Evolutionary conservation across 805 yeast species (phyloP).

Genomic region (Yamadazyma akitaensis): DNA sequence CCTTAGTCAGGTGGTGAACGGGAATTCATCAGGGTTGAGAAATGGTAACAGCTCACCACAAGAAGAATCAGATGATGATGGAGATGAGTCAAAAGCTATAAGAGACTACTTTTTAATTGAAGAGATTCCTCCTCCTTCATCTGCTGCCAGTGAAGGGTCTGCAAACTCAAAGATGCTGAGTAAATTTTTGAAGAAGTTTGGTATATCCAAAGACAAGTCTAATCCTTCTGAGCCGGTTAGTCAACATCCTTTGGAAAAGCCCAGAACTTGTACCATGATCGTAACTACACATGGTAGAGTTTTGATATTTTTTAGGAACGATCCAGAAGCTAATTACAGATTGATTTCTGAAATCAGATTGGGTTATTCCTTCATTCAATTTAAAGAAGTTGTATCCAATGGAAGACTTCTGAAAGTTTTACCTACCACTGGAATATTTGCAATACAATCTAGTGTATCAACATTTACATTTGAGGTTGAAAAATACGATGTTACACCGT

Average conservation of each 20-base stretch:
- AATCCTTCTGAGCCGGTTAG: slow-evolving; percentile 8
- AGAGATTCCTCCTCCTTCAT: slow-evolving; percentile 14
- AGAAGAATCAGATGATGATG: slow-evolving; percentile 17
- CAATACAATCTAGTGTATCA: slow-evolving; percentile 51
- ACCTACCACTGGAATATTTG: slow-evolving; percentile 48
- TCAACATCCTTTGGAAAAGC: slow-evolving; percentile 32
- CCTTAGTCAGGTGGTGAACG: slow-evolving; percentile 39
- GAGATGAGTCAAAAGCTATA: slow-evolving; percentile 62
- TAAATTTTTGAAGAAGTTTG: slow-evolving; percentile 17
- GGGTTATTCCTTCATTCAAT: slow-evolving; percentile 47
- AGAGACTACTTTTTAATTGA: slow-evolving; percentile 45
- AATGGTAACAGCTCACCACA: not conserved
- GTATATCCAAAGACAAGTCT: slow-evolving; percentile 13
- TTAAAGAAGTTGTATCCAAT: slow-evolving; percentile 52
- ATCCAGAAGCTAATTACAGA: slow-evolving; percentile 40
- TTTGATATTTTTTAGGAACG: slow-evolving; percentile 47
- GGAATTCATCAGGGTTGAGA: slow-evolving; percentile 25
- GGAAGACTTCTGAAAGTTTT: slow-evolving; percentile 26
- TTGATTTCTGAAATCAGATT: slow-evolving; percentile 54
- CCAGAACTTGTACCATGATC: slow-evolving; percentile 48
- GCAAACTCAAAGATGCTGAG: slow-evolving; percentile 9
- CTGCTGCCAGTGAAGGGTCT: slow-evolving; percentile 1
- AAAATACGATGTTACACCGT: slow-evolving; percentile 46
- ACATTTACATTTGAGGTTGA: slow-evolving; percentile 59
- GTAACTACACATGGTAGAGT: slow-evolving; percentile 65